Conservation (phyloP, 371 early-diverging fungal species). For the Mortierella sp. region DNA sequence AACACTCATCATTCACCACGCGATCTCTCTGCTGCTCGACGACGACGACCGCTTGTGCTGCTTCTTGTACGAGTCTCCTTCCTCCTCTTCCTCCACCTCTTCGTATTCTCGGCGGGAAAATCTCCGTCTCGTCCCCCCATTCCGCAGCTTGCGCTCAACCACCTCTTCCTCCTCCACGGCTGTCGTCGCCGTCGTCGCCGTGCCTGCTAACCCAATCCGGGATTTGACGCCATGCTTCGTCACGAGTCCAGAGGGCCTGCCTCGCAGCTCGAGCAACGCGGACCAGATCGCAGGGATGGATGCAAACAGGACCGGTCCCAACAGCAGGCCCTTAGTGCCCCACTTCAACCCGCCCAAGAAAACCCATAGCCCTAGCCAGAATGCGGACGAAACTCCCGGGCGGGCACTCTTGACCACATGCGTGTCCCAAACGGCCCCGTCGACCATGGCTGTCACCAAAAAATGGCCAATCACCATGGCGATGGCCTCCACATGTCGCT, state of each 20-base stretch:
- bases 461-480: slow-evolving; percentile 37
- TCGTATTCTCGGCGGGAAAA: background rate
- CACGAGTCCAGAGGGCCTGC: slow-evolving; percentile 33
- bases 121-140: slow-evolving; percentile 2
- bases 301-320: slow-evolving; percentile 51
- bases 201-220: background rate
- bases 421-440: slow-evolving; percentile 50
- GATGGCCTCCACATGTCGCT: slow-evolving; percentile 27
- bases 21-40: background rate
- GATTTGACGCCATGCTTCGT: no score
- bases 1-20: no score
- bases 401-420: slow-evolving; percentile 46
- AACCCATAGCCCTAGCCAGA: slow-evolving; percentile 52
- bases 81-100: background rate
- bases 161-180: no score
- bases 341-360: slow-evolving; percentile 50
- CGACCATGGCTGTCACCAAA: slow-evolving; percentile 26
- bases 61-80: no score
- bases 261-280: slow-evolving; percentile 44
- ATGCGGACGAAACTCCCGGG: slow-evolving; percentile 44
- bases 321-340: slow-evolving; percentile 42
- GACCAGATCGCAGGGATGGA: slow-evolving; percentile 42
- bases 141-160: background rate
- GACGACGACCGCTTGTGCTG: no score
- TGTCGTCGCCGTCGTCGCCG: no score